phyloP scores from a whole-genome alignment of 202 grass and related monocot species.

The Carex sylvatica region DNA sequence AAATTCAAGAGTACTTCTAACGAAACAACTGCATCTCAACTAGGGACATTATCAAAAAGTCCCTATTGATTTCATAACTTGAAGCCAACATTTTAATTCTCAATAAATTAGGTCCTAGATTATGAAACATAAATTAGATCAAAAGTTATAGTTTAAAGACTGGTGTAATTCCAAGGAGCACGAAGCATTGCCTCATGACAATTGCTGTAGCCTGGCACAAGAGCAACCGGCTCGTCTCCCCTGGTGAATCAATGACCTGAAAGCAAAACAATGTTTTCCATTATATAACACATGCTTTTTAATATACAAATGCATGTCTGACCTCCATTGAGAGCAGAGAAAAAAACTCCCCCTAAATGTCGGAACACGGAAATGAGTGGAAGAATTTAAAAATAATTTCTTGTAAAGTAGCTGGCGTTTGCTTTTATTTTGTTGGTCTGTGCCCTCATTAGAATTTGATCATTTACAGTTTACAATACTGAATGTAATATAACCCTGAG shows the following conservation, averaged over 20 bases:
- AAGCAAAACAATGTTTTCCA: neutral
- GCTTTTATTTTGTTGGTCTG: constrained; percentile 7
- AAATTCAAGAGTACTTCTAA: neutral
- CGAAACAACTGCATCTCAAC: neutral
- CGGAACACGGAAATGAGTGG: neutral
- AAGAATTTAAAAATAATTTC: neutral
- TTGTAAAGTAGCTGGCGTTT: neutral
- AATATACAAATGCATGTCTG: neutral
- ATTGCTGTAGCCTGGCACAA: constrained; percentile 78
- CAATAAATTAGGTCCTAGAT: neutral
- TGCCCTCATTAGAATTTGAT: neutral
- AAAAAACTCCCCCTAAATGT: neutral
- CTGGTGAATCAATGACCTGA: constrained; percentile 78
- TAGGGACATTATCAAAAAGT: neutral
- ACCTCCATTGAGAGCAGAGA: neutral
- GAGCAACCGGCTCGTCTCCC: constrained; percentile 72
- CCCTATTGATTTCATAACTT: neutral
- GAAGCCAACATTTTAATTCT: constrained; percentile 10
- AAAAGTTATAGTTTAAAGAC: constrained; percentile 61
- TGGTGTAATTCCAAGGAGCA: constrained; percentile 78
- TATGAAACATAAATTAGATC: neutral
- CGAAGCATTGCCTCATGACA: constrained; percentile 76
- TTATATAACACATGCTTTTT: neutral
- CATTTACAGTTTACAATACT: neutral
- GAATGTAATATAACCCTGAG: neutral